phyloP scores from a whole-genome alignment of 352 stramenopile genomes.

The Phytophthora syringae region DNA sequence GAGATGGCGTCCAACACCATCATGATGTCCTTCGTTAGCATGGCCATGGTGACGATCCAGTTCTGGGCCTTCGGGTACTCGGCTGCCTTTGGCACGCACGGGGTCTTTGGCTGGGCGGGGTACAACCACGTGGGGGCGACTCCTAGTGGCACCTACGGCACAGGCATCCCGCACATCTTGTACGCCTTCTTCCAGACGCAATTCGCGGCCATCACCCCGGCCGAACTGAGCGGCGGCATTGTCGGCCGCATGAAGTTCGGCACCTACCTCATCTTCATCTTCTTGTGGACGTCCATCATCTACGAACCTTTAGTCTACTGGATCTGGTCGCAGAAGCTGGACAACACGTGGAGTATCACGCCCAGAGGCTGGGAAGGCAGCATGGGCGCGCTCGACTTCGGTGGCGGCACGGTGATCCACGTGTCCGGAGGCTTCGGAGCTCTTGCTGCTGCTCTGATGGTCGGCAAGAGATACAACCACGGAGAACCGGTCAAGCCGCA shows the following conservation, averaged over 20 bases:
- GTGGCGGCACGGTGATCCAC: slow-evolving; percentile 82
- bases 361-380: slow-evolving; percentile 63
- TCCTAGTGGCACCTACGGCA: slow-evolving; percentile 52
- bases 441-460: slow-evolving; percentile 63
- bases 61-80: slow-evolving; percentile 82
- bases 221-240: slow-evolving; percentile 71
- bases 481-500: slow-evolving; percentile 68
- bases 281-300: slow-evolving; percentile 78
- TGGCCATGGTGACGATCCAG: slow-evolving; percentile 78
- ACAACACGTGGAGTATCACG: slow-evolving; percentile 45
- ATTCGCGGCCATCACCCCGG: slow-evolving; percentile 83
- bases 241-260: slow-evolving; percentile 84
- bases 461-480: slow-evolving; percentile 77
- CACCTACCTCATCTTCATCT: slow-evolving; percentile 73
- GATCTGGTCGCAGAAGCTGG: slow-evolving; percentile 75
- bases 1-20: slow-evolving; percentile 82
- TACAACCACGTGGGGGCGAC: slow-evolving; percentile 60
- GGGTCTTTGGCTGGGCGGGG: slow-evolving; percentile 57
- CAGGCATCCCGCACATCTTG: slow-evolving; percentile 64
- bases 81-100: slow-evolving; percentile 60
- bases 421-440: slow-evolving; percentile 73
- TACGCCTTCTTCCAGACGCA: slow-evolving; percentile 84
- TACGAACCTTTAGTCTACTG: slow-evolving; percentile 86
- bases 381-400: slow-evolving; percentile 77
- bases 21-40: slow-evolving; percentile 77